Evolutionary conservation across 1,139 yeast species (phyloP), one percentile per base, ranked within the genome.

Genomic region (Pichia sp.): DNA sequence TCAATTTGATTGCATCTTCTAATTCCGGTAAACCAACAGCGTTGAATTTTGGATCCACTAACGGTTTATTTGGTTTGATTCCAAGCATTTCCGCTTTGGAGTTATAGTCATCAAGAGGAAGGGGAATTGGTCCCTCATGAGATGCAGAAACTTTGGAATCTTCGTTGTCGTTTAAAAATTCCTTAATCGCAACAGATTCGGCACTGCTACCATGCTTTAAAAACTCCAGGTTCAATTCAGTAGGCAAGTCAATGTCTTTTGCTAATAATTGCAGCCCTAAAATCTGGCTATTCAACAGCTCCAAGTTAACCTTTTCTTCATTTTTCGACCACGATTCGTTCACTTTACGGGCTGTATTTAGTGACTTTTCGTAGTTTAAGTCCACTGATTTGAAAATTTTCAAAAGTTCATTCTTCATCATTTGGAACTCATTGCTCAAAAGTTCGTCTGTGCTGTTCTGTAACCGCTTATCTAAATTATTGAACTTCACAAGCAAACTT

Each of bases 231-330:
- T 49, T 71, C 40, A 52, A 59, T 57, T 44, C 57, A 43, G 44
- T 54, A 5, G 97, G 95, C 41, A 94, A 63, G 57, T 85, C 94
- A 52, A 86, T 58, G 60, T 88, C 95, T 52, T 77, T 82, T 2
- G 95, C 75, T 44, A 92, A 67, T 33, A 88, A 62, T 60, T 88
- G 88, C 53, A 86, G 76, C 0, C 94, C 86, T 31, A 79, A 68
- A 29, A 92, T 64, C 62, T 90, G 97, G 44, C 77, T 73, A 46
- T 75, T 71, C 48, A 90, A 67, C 43, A 81, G 62, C 4, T 66
- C 69, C 27, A 68, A 54, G 60, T 87, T 86, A 29, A 72, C 52
- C 5, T 48, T 41, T 43, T 59, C 60, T 5, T 44, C 47, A 41
- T 58, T 57, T 10, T 44, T 33, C 4, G 46, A 26, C 60, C 61